Conservation (phyloP, 1,284 basidiomycete species). For the Blastosporella zonata region DNA sequence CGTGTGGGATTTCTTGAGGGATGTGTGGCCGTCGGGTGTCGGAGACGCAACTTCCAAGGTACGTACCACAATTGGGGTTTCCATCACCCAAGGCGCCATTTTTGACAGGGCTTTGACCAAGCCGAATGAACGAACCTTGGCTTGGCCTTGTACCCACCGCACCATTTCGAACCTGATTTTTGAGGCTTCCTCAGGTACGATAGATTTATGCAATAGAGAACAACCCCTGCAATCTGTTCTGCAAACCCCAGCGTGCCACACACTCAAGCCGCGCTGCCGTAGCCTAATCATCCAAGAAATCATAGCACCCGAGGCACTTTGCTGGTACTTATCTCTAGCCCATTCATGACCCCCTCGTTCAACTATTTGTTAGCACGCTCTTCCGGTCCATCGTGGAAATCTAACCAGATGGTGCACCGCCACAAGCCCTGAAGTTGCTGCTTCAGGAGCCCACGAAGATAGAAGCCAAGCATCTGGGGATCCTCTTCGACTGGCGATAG, state of each 20-base stretch:
- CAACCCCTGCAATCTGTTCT: conserved; percentile 22
- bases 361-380: conserved; percentile 48
- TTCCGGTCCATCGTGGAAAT: conserved; percentile 39
- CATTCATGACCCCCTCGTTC: conserved; percentile 45
- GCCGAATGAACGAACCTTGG: too few species aligned
- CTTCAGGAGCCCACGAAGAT: conserved; percentile 51
- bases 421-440: conserved; percentile 59
- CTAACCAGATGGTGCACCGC: conserved; percentile 86
- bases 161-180: too few species aligned
- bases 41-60: too few species aligned
- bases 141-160: too few species aligned
- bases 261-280: conserved; percentile 22
- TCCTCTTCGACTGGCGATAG: conserved; percentile 73
- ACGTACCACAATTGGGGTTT: too few species aligned
- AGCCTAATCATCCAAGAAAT: conserved; percentile 13
- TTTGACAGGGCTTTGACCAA: too few species aligned
- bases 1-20: too few species aligned
- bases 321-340: conserved; percentile 51
- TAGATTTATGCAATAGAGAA: conserved; percentile 11
- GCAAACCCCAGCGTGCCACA: conserved; percentile 24
- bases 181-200: too few species aligned
- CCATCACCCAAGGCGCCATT: too few species aligned
- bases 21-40: too few species aligned
- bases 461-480: conserved; percentile 62
- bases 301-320: conserved; percentile 24